A percentile compares a stretch with the other conserved stretches of the same genome.
These are phyloP conservation scores for Zygosaccharomyces lentus DNA, from an alignment of 805 yeast species.

Conservation along the genomic window DNA sequence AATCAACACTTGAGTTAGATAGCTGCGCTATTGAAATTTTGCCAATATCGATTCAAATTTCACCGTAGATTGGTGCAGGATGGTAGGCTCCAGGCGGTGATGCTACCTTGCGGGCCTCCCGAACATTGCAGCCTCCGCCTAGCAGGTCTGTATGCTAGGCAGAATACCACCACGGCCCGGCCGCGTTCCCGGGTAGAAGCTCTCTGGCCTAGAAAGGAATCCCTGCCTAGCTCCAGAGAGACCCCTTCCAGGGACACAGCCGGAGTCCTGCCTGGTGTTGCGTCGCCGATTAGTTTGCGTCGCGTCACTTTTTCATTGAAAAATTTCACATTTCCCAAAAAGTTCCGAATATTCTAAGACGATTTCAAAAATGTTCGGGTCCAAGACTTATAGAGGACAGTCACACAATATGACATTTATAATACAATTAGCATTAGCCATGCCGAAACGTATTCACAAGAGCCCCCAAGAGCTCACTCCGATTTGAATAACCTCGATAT, in stretches of 20 bases:
- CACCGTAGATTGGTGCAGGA: conserved; percentile 2
- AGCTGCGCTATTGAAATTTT: conserved; percentile 3
- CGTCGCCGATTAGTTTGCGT: neutral
- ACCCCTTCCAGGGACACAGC: neutral
- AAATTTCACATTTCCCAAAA: neutral
- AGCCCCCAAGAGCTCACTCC: no score
- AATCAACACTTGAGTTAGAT: conserved; percentile 2
- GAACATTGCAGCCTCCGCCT: neutral
- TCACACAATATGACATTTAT: no score
- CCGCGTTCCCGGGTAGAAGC: neutral
- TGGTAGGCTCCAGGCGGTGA: neutral
- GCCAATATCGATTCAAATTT: conserved; percentile 6
- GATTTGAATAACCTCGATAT: no score
- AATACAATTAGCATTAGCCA: no score
- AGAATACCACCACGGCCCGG: neutral
- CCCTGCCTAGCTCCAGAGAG: neutral
- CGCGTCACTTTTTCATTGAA: neutral
- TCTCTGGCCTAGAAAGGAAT: neutral
- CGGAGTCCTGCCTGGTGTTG: neutral
- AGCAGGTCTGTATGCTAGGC: neutral
- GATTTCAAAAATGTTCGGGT: neutral
- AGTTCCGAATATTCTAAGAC: no score
- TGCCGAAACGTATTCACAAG: no score
- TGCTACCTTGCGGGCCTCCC: neutral
- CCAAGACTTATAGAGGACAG: no score